Conservation (phyloP, 169 alveolate species). For the Amoebophrya sp. region DNA sequence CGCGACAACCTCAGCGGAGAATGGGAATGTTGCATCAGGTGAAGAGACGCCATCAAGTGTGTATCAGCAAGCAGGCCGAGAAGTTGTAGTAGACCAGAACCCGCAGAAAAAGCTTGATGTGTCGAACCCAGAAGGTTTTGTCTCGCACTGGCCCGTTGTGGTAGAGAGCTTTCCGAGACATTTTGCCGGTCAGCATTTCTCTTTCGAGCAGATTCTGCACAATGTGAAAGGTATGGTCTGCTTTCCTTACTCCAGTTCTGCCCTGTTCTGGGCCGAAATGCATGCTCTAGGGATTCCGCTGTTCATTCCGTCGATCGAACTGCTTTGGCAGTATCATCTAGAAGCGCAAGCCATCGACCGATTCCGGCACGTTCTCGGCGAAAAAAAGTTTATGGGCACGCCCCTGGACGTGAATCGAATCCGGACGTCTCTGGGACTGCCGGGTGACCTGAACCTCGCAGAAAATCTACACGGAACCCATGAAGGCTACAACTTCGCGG, state of each 20-base stretch:
- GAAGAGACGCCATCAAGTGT: too few species aligned
- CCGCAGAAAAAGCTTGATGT: too few species aligned
- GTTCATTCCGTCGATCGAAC: not conserved
- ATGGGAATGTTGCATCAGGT: too few species aligned
- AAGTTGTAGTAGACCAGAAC: too few species aligned
- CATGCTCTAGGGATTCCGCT: not conserved
- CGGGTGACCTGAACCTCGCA: too few species aligned
- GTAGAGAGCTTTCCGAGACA: not conserved
- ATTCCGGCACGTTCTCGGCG: not conserved
- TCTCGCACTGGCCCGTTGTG: not conserved
- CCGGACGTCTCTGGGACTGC: too few species aligned
- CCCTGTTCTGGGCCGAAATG: conserved; percentile 13
- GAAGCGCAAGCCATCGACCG: not conserved
- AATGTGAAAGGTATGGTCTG: not conserved
- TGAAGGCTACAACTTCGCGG: too few species aligned
- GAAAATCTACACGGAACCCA: too few species aligned
- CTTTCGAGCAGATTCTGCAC: not conserved
- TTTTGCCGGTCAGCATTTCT: not conserved
- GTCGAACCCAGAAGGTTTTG: too few species aligned
- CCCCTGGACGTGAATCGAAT: not conserved
- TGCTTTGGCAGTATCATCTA: not conserved
- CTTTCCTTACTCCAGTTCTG: not conserved
- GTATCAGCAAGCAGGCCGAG: too few species aligned
- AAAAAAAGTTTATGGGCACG: not conserved
- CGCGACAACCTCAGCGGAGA: too few species aligned